Evolutionary conservation across 805 yeast species (phyloP), one percentile per base, ranked within the genome.

Genomic region (Candida michaelii): DNA sequence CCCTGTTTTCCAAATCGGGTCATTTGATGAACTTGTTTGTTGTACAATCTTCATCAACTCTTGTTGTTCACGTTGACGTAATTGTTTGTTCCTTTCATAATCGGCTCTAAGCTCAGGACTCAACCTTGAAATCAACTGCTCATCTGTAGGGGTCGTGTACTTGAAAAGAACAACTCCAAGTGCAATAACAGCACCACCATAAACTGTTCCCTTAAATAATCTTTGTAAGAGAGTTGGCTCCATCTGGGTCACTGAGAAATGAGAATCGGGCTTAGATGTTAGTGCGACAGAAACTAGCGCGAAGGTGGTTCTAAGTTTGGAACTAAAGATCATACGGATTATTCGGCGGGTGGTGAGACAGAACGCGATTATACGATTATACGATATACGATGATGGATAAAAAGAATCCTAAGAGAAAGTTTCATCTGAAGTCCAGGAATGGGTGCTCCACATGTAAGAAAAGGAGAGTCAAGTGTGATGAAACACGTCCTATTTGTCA

Each of bases 391-490:
- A 37, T 9, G 9, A 36, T 27, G 33, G 44, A 41, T 23, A 34
- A 38, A 18, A 30, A 40, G 19, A 52, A 51, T 32, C 16, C 52
- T 10, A 90, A 89, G 63, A 74, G 97, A 34, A 85, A 87, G 55
- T 91, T 84, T 55, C 98, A 91, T 59, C 85, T 82, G 46, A 91
- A 91, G 63, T 85, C 95, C 27, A 77, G 95, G 44, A 78, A 80
- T 43, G 98, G 98, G 0, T 90, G 98, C 65, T 77, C 82, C 30
- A 86, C 95, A 2, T 90, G 98, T 65, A 90, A 90, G 58, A 76
- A 79, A 49, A 76, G 98, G 53, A 71, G 97, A 39, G 97, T 91
- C 30, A 90, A 90, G 59, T 90, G 98, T 70, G 97, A 90, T 59
- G 97, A 91, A 61, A 68, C 69, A 1, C 84, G 81, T 46, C 97